Evolutionary conservation across 2,329 filamentous ascomycete genomes (phyloP), one percentile per base, ranked within the genome.

Genomic region (Colletotrichum sp.): DNA sequence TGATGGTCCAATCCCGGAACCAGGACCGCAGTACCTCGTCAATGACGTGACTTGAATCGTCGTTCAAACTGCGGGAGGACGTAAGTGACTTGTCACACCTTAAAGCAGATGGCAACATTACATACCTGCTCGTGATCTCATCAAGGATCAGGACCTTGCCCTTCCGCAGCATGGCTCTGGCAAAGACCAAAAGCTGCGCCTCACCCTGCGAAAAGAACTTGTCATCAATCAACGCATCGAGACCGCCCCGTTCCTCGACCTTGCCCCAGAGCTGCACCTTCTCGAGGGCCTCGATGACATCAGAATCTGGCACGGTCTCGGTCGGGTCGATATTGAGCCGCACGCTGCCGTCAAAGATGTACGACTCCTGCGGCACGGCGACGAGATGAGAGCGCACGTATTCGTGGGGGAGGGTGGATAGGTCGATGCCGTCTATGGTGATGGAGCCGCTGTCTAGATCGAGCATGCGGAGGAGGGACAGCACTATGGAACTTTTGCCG

Each of bases 341-440:
- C 3, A 91, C 82, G 1, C 82, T 87, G 24, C 86, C 88, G 7
- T 84, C 84, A 5, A 91, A 83, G 30, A 89, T 82, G 78, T 89
- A 87, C 1, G 88, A 83, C 66, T 91, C 89, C 81, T 91, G 89
- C 0, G 90, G 86, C 5, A 90, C 80, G 5, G 83, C 84, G 28
- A 86, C 84, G 12, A 91, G 81, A 2, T 79, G 67, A 3, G 78
- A 71, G 12, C 83, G 82, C 12, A 84, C 70, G 6, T 77, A 38
- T 34, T 80, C 75, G 1, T 79, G 78, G 1, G 80, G 80, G 1
- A 84, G 71, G 5, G 77, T 80, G 38, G 79, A 74, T 1, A 82
- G 76, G 65, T 89, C 85, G 2, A 89, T 43, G 4, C 81, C 84
- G 71, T 91, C 89, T 21, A 91, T 82, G 1, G 75, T 79, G 36